These are phyloP conservation scores for Exsudoporus frostii DNA, from an alignment of 768 basidiomycete species.

Conservation along the genomic window DNA sequence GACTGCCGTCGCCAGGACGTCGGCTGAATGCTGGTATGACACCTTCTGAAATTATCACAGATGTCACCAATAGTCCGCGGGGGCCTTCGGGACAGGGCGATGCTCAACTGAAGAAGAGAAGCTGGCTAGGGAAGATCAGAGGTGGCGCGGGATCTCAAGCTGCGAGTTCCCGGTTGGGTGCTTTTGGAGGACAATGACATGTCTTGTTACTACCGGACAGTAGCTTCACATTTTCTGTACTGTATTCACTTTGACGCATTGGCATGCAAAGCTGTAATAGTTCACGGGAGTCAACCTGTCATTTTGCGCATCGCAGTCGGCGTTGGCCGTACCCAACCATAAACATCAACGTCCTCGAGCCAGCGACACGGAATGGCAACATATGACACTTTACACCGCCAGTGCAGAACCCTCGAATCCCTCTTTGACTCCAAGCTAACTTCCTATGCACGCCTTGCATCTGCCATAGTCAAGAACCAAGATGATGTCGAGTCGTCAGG, in stretches of 20 bases:
- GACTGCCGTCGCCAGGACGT: conserved; percentile 49
- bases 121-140: conserved; percentile 73
- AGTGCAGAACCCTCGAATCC: conserved; percentile 91
- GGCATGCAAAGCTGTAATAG: neutral
- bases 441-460: conserved; percentile 83
- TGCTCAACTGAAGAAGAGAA: conserved; percentile 45
- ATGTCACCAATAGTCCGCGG: conserved; percentile 69
- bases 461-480: conserved; percentile 52
- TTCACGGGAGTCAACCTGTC: neutral
- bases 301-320: conserved; percentile 10
- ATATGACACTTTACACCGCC: conserved; percentile 87
- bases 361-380: conserved; percentile 49
- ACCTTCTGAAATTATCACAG: conserved; percentile 38
- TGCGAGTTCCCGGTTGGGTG: conserved; percentile 17
- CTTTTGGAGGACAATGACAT: conserved; percentile 25
- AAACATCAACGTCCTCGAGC: neutral
- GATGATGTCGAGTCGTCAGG: conserved; percentile 68
- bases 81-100: conserved; percentile 21
- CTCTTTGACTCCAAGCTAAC: conserved; percentile 90
- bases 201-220: conserved; percentile 11
- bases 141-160: conserved; percentile 32
- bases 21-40: conserved; percentile 39
- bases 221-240: conserved; percentile 17
- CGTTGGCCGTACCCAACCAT: conserved; percentile 7
- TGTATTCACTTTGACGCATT: conserved; percentile 3